Evolutionary conservation across 2,329 filamentous ascomycete genomes (phyloP).

Genomic region (Byssoonygena ceratinophila): DNA sequence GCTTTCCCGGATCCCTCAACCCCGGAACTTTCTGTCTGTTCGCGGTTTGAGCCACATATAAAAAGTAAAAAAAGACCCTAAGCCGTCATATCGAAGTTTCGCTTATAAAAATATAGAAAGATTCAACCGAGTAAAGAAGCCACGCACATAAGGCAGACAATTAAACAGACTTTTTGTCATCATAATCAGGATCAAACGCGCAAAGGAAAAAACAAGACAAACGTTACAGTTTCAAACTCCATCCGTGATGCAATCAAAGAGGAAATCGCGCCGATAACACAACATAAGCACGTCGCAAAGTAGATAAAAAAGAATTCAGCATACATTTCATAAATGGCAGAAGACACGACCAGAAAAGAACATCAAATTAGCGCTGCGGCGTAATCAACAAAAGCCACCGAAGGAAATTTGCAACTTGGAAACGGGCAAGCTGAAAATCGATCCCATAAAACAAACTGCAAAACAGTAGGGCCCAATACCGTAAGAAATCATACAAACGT

Average conservation of each 20-base stretch:
- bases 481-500: not conserved
- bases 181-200: not conserved
- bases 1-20: not conserved
- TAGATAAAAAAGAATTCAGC: not conserved
- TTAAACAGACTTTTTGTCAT: not conserved
- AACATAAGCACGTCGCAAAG: not conserved
- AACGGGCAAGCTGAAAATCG: not conserved
- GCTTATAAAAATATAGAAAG: not conserved
- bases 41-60: not conserved
- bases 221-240: slow-evolving; percentile 1
- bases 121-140: not conserved
- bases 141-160: not conserved
- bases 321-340: slow-evolving; percentile 7
- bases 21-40: not conserved
- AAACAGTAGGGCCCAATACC: not conserved
- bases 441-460: not conserved
- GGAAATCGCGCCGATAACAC: not conserved
- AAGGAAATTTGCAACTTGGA: not conserved
- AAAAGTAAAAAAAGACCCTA: not conserved
- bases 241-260: slow-evolving; percentile 1
- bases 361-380: not conserved
- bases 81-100: not conserved
- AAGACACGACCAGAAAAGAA: not conserved
- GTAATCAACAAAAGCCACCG: not conserved
- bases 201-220: not conserved